Evolutionary conservation across 2,329 filamentous ascomycete genomes (phyloP).

Genomic region (Pseudocercospora ulei): DNA sequence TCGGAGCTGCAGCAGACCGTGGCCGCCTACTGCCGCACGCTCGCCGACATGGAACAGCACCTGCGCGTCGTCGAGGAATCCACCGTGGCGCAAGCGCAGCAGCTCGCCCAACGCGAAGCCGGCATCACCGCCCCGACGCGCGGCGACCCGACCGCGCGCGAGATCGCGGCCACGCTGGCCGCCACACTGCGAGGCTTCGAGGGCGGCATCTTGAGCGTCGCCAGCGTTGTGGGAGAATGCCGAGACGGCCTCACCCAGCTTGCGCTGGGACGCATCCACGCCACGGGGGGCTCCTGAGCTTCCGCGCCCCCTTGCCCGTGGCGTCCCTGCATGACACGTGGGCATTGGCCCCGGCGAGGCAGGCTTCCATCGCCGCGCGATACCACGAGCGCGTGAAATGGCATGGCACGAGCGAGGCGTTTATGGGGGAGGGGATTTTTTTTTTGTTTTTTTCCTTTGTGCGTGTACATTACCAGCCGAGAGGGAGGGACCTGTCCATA

Average conservation of each 20-base stretch:
- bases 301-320: no score
- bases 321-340: no score
- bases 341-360: no score
- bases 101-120: conserved; percentile 32
- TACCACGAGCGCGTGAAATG: no score
- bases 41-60: conserved; percentile 43
- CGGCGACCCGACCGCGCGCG: conserved; percentile 35
- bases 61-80: conserved; percentile 42
- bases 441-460: no score
- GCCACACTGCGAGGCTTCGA: conserved; percentile 43
- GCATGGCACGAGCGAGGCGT: no score
- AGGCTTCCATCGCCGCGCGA: no score
- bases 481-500: no score
- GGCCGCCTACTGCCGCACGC: conserved; percentile 37
- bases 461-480: no score
- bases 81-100: conserved; percentile 39
- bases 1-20: conserved; percentile 36
- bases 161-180: conserved; percentile 35
- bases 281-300: not conserved
- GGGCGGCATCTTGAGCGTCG: conserved; percentile 42
- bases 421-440: no score
- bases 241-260: conserved; percentile 43
- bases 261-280: conserved; percentile 27
- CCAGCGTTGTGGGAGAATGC: conserved; percentile 41
- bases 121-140: conserved; percentile 18